Conservation (phyloP, 345 rosid species). For the Euphorbia tirucalli region DNA sequence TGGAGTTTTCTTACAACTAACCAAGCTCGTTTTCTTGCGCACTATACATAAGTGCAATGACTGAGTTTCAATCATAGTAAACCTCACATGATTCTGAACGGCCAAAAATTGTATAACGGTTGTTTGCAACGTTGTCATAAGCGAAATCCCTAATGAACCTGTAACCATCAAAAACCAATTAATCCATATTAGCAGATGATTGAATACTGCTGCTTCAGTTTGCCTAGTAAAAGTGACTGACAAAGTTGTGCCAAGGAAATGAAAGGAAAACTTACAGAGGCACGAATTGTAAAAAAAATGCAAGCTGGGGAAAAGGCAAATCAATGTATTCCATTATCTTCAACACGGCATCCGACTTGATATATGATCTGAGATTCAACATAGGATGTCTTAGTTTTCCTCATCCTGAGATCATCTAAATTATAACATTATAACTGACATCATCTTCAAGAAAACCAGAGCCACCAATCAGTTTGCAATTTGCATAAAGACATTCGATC, state of each 20-base stretch:
- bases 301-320: constrained; percentile 82
- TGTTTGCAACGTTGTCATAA: constrained; percentile 74
- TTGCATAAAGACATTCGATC: not conserved
- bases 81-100: constrained; percentile 82
- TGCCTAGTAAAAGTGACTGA: no score
- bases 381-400: constrained; percentile 7
- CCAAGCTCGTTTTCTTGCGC: not conserved
- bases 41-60: not conserved
- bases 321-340: constrained; percentile 85
- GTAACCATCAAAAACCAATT: constrained; percentile 6
- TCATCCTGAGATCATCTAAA: no score
- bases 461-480: not conserved
- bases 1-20: not conserved
- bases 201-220: not conserved
- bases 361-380: constrained; percentile 57
- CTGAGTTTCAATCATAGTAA: constrained; percentile 30
- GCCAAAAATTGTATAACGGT: constrained; percentile 71
- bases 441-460: not conserved
- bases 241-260: not conserved
- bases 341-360: constrained; percentile 82
- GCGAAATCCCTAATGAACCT: constrained; percentile 70
- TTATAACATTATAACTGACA: not conserved
- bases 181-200: not conserved
- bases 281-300: constrained; percentile 57
- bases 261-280: constrained; percentile 55